A percentile compares a stretch with the other conserved stretches of the same genome.
Evolutionary conservation across 129 eudicot genomes (phyloP).

Genomic region (Tanacetum coccineum): DNA sequence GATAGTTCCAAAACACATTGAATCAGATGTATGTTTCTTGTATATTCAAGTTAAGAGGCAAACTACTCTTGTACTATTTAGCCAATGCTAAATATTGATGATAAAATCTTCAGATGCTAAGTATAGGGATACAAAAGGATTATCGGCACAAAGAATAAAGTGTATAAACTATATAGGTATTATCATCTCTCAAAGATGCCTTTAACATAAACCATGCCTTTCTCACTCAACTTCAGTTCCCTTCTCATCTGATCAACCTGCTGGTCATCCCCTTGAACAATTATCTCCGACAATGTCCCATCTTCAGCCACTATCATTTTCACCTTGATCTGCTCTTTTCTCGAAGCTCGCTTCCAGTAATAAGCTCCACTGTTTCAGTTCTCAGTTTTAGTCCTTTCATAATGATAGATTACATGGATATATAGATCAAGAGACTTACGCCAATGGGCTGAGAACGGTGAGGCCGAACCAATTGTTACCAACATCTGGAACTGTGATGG

Average conservation of each 20-base stretch:
- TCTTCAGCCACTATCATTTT: conserved; percentile 77
- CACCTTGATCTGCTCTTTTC: conserved; percentile 93
- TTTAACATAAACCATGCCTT: conserved; percentile 94
- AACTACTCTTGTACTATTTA: not conserved
- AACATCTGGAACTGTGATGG: conserved; percentile 69
- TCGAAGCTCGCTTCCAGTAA: conserved; percentile 84
- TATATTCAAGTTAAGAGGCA: not conserved
- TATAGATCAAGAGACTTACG: conserved; percentile 43
- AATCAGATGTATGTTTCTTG: not conserved
- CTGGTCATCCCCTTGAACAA: conserved; percentile 93
- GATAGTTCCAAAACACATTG: not conserved
- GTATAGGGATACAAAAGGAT: not conserved
- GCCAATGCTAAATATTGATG: not conserved
- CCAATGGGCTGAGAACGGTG: conserved; percentile 66
- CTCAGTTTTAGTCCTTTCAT: conserved; percentile 1
- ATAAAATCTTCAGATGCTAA: not conserved
- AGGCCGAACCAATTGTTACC: conserved; percentile 84
- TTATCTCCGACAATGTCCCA: conserved; percentile 62
- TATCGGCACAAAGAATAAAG: not conserved
- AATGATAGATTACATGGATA: not conserved
- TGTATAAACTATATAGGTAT: not conserved
- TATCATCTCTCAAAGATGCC: conserved; percentile 76
- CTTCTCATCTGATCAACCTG: conserved; percentile 88
- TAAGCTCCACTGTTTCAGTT: conserved; percentile 62
- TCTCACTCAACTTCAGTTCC: conserved; percentile 77